phyloP scores from a whole-genome alignment of 2,329 filamentous ascomycete species.

The Botrytis fragariae region DNA sequence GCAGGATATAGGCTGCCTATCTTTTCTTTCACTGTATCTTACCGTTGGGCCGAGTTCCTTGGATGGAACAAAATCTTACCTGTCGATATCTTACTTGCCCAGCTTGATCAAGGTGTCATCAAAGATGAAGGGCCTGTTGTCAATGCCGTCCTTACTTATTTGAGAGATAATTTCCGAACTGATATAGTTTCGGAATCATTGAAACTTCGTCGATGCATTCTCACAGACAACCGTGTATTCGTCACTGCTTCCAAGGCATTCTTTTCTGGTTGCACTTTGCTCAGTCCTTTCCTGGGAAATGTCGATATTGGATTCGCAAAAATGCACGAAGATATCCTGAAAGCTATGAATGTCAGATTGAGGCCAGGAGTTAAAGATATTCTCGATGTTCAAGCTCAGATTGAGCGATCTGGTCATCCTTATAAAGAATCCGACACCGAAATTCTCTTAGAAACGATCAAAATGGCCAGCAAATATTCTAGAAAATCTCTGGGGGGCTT shows the following conservation, averaged over 20 bases:
- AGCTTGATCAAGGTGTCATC: constrained; percentile 26
- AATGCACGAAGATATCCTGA: constrained; percentile 26
- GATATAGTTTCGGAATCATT: constrained; percentile 20
- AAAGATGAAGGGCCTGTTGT: constrained; percentile 22
- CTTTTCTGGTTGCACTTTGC: constrained; percentile 21
- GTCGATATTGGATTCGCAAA: constrained; percentile 30
- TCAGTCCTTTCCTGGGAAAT: constrained; percentile 31
- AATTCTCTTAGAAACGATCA: constrained; percentile 33
- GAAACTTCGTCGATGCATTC: constrained; percentile 24
- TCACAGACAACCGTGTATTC: constrained; percentile 19
- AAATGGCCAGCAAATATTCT: constrained; percentile 24
- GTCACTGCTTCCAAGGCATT: constrained; percentile 27
- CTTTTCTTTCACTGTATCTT: constrained; percentile 19
- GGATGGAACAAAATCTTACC: constrained; percentile 28
- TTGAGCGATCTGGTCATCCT: constrained; percentile 24
- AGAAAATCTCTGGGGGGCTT: constrained; percentile 21
- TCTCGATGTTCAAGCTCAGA: constrained; percentile 25
- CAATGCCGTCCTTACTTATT: constrained; percentile 28
- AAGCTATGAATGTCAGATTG: constrained; percentile 26
- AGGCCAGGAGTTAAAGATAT: constrained; percentile 28
- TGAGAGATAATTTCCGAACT: constrained; percentile 12
- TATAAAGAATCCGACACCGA: constrained; percentile 28
- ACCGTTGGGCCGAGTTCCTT: constrained; percentile 26
- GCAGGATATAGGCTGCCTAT: constrained; percentile 27
- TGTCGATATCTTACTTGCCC: constrained; percentile 23